phyloP scores from a whole-genome alignment of 257 asterid genomes.

The Catharanthus roseus region DNA sequence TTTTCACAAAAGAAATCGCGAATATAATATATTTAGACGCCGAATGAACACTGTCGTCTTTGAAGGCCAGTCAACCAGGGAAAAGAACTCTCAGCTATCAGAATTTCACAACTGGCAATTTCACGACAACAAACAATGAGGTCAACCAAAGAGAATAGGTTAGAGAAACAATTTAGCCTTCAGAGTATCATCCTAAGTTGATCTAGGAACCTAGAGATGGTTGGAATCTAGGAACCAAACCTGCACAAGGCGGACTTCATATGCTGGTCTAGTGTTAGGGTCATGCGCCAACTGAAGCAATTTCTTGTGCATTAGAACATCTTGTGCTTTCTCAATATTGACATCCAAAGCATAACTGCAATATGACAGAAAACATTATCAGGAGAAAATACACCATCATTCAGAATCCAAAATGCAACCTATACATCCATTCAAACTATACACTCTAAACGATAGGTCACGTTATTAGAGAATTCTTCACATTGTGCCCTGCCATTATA shows the following conservation, averaged over 20 bases:
- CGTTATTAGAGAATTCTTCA: background rate
- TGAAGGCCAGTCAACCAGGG: background rate
- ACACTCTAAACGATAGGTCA: background rate
- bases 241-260: slow-evolving; percentile 86
- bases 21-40: too few relatives aligned
- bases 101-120: background rate
- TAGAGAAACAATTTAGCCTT: slow-evolving; percentile 7
- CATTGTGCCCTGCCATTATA: too few relatives aligned
- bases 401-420: slow-evolving; percentile 13
- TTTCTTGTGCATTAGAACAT: slow-evolving; percentile 84
- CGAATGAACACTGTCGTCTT: background rate
- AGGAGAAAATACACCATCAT: slow-evolving; percentile 1
- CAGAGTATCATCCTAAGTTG: slow-evolving; percentile 6
- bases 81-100: background rate
- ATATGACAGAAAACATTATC: slow-evolving; percentile 3
- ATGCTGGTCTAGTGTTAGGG: slow-evolving; percentile 61
- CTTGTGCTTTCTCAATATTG: slow-evolving; percentile 75
- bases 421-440: background rate
- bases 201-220: background rate
- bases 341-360: slow-evolving; percentile 85
- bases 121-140: background rate
- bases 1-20: too few relatives aligned
- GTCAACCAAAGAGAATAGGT: background rate
- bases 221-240: slow-evolving; percentile 28
- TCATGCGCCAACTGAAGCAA: slow-evolving; percentile 70